These are phyloP conservation scores for Podospora fimiseda DNA, from an alignment of 495 filamentous ascomycete species.

Conservation along the genomic window DNA sequence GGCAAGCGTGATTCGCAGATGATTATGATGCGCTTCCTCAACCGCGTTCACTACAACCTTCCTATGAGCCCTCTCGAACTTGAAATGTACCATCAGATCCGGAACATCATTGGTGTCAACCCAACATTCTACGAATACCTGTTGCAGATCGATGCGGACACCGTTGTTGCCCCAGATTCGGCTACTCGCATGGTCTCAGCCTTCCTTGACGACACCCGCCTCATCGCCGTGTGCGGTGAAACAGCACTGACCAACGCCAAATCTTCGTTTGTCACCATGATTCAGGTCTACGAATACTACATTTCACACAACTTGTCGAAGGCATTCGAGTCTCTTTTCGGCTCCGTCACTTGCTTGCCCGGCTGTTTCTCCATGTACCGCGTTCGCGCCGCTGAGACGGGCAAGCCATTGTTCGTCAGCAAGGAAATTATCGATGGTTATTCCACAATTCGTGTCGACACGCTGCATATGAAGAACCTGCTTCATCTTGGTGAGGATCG, in stretches of 20 bases:
- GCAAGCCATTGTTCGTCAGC: conserved; percentile 94
- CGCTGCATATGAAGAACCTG: conserved; percentile 97
- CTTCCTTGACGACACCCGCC: conserved; percentile 83
- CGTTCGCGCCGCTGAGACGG: conserved; percentile 84
- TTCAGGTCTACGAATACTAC: conserved; percentile 99
- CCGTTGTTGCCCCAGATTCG: conserved; percentile 84
- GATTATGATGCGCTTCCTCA: conserved; percentile 95
- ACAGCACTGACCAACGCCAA: conserved; percentile 91
- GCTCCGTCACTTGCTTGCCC: conserved; percentile 93
- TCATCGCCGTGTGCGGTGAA: conserved; percentile 92
- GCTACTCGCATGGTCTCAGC: conserved; percentile 87
- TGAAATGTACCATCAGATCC: conserved; percentile 98
- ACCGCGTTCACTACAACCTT: conserved; percentile 93
- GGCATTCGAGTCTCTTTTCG: conserved; percentile 97
- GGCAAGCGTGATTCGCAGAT: conserved; percentile 99
- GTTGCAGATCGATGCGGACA: conserved; percentile 96
- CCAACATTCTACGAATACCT: conserved; percentile 98
- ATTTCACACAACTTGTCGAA: conserved; percentile 98
- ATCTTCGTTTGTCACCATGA: conserved; percentile 91
- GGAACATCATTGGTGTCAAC: conserved; percentile 98
- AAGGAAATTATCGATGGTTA: conserved; percentile 82
- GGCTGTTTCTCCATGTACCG: conserved; percentile 99
- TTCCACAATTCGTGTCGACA: conserved; percentile 88
- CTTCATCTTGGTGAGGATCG: conserved; percentile 93
- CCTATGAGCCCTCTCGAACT: conserved; percentile 95